Evolutionary conservation across 2,329 filamentous ascomycete genomes (phyloP), one percentile per base, ranked within the genome.

Genomic region (Phaeosphaeriaceae sp.): DNA sequence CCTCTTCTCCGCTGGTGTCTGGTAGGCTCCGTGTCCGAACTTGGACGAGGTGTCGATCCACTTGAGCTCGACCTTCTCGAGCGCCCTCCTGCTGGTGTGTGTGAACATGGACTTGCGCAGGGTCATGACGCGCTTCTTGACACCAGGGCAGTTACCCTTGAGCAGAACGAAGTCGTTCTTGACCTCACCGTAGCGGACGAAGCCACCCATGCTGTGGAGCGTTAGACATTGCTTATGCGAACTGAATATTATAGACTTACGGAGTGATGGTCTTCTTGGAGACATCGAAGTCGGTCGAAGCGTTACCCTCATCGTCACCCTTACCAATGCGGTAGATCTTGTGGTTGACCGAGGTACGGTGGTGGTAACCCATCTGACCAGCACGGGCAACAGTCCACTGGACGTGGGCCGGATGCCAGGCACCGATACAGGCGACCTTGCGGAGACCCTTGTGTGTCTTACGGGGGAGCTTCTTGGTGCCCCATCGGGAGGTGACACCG

Each of bases 371-470:
- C 84, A 89, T 89, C 87, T 99, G 95, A 97, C 95, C 95, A 71
- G 95, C 95, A 91, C 95, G 95, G 81, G 94, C 95, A 86, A 99
- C 95, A 82, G 95, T 99, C 95, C 95, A 99, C 88, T 99, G 95
- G 84, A 99, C 95, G 92, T 99, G 95, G 84, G 91, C 93, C 80
- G 95, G 95, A 88, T 99, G 95, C 95, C 95, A 99, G 77, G 95
- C 95, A 91, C 95, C 95, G 83, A 99, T 99, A 97, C 95, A 99
- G 80, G 95, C 95, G 77, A 99, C 94, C 91, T 99, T 99, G 80
- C 95, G 91, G 80, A 99, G 93, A 97, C 95, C 95, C 91, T 99
- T 99, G 91, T 99, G 95, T 66, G 95, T 99, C 93, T 99, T 99
- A 82, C 95, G 92, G 75, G 95, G 95, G 79, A 99, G 92, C 92